Percentiles rank a stretch among this genome's conserved stretches.
phyloP scores from a whole-genome alignment of 345 rosid genomes.

The Laguncularia racemosa region DNA sequence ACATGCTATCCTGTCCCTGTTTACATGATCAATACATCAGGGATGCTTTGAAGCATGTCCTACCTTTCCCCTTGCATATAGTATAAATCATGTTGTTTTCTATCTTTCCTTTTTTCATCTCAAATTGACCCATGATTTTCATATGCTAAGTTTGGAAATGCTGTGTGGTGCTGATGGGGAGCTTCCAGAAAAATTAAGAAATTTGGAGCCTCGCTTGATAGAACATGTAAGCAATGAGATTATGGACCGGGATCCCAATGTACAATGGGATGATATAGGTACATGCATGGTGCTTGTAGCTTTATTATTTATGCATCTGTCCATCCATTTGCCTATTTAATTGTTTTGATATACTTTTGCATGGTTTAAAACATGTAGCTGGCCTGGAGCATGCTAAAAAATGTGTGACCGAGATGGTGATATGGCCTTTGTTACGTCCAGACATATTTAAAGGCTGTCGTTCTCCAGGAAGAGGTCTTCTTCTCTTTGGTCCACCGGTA shows the following conservation, averaged over 20 bases:
- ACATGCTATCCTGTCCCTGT: too few species aligned
- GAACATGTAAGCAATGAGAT: conserved; percentile 97
- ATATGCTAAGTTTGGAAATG: conserved; percentile 63
- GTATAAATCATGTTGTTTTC: too few species aligned
- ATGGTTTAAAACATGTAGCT: conserved; percentile 42
- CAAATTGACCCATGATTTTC: not conserved
- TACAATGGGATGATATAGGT: conserved; percentile 98
- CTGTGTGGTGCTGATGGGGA: conserved; percentile 97
- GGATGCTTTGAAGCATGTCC: too few species aligned
- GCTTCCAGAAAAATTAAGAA: conserved; percentile 90
- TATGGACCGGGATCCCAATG: conserved; percentile 94
- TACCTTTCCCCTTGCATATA: too few species aligned
- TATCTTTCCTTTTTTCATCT: too few species aligned
- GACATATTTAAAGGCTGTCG: conserved; percentile 96
- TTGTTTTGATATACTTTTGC: conserved; percentile 15
- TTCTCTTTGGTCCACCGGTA: conserved; percentile 98
- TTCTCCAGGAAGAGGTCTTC: conserved; percentile 98
- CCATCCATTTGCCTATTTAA: not conserved
- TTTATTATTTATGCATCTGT: not conserved
- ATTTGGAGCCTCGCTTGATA: conserved; percentile 92
- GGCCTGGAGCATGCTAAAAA: conserved; percentile 99
- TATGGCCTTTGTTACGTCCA: conserved; percentile 95
- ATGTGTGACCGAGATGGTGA: conserved; percentile 97
- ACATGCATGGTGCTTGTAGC: conserved; percentile 17
- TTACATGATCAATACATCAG: too few species aligned